Base-by-base conservation (phyloP, 2,329 filamentous ascomycete species). In the Colletotrichum karsti region DNA sequence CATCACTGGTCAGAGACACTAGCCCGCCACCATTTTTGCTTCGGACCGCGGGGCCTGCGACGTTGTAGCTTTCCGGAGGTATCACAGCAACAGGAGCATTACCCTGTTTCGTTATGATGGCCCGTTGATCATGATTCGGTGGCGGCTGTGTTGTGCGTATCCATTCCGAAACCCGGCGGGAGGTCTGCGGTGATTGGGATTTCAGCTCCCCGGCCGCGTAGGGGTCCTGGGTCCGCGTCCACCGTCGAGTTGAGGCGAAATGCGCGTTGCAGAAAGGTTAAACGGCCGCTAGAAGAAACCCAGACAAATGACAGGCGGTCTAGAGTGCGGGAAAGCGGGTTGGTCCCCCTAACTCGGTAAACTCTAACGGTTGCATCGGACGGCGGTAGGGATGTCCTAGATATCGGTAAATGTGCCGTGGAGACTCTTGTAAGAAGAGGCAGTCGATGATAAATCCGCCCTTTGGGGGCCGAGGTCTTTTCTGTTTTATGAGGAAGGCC, bases 361-460 rank as follows among this genome's bases (percentile, higher is more conserved):
- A 58, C 20, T 63, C 51, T 28, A 39, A 65, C 55, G 35, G 41
- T 22, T 55, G 30, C 39, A 54, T 55, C 39, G 41, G 35, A 26
- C 22, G 30, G 24, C 7, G 15, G 18, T 33, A 30, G 48, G 28
- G 28, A 20, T 48, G 7, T 10, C 30, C 33, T 9, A 10, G 33
- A 55, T 26, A 3, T 35, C 15, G 26, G 35, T 9, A 20, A 20
- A 15, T 7, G 54, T 7, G 9, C 35, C 22, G 6, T 4, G 2
- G 13, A n/a, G 12, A 46, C n/a, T n/a, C n/a, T 18, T 50, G 15
- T 15, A 28, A 9, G 15, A 26, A 8, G 18, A 13, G 18, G 20
- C n/a, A n/a, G 33, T 18, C 30, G 20, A 30, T 54, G 10, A 48
- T 48, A 33, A 51, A 53, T 13, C 22, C 22, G 18, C n/a, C 39